Evolutionary conservation across 306 rosid species (phyloP).

Genomic region (Dryas octopetala): DNA sequence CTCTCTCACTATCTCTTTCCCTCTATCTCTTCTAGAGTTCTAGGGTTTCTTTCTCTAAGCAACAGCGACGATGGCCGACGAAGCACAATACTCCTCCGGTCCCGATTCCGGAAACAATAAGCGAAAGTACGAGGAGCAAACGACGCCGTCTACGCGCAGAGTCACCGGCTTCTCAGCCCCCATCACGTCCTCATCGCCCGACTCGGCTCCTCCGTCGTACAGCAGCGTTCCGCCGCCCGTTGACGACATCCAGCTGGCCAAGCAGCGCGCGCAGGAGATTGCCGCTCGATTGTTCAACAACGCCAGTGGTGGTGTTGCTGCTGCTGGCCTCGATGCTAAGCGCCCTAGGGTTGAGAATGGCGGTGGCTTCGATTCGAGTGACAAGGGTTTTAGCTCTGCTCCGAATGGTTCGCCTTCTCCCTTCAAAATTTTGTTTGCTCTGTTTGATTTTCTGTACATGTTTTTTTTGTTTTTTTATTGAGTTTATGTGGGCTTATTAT

Average conservation of each 20-base stretch:
- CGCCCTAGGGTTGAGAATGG: constrained; percentile 86
- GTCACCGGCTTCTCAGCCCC: constrained; percentile 74
- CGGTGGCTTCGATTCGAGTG: constrained; percentile 63
- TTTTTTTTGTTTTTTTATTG: not conserved
- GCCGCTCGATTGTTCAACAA: constrained; percentile 75
- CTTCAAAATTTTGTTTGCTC: not conserved
- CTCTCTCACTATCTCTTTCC: constrained; percentile 4
- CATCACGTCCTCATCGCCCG: constrained; percentile 51
- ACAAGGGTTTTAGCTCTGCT: constrained; percentile 48
- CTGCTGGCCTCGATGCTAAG: constrained; percentile 54
- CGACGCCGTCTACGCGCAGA: constrained; percentile 42
- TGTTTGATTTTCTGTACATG: too few species aligned
- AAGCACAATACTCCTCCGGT: constrained; percentile 62
- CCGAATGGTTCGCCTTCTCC: constrained; percentile 27
- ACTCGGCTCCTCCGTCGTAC: constrained; percentile 45
- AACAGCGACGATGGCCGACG: constrained; percentile 58
- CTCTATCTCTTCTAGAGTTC: constrained; percentile 6
- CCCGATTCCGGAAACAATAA: constrained; percentile 49
- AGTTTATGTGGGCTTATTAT: not conserved
- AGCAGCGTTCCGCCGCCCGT: constrained; percentile 68
- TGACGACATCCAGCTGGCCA: constrained; percentile 76
- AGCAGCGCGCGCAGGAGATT: constrained; percentile 93
- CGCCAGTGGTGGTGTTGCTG: constrained; percentile 31
- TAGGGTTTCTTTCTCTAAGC: constrained; percentile 49
- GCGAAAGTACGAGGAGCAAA: constrained; percentile 85